A percentile compares a stretch with the other conserved stretches of the same genome.
Conservation (phyloP, 2,329 filamentous ascomycete genomes). For the Chaetomium strumarium region DNA sequence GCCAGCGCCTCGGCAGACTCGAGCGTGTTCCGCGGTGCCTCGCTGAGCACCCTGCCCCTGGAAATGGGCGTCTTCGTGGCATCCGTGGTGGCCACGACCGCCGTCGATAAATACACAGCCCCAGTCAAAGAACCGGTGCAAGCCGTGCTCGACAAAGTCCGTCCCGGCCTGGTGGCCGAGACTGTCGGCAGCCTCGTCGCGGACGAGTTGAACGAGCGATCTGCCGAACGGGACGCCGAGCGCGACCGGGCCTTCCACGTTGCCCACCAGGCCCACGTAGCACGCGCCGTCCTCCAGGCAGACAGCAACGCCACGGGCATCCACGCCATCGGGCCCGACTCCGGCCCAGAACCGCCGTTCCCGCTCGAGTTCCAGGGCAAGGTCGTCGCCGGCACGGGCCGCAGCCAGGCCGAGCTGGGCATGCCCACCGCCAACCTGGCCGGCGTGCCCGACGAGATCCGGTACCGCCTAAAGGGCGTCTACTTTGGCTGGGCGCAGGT, state of each 20-base stretch:
- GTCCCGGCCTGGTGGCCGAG: slow-evolving; percentile 33
- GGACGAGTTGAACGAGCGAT: slow-evolving; percentile 27
- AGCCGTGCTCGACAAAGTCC: slow-evolving; percentile 34
- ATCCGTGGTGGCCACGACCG: slow-evolving; percentile 42
- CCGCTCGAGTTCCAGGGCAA: slow-evolving; percentile 47
- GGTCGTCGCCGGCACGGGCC: slow-evolving; percentile 40
- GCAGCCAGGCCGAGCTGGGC: slow-evolving; percentile 35
- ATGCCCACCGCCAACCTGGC: slow-evolving; percentile 50
- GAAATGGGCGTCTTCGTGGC: slow-evolving; percentile 56
- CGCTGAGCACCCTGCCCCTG: slow-evolving; percentile 57
- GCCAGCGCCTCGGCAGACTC: slow-evolving; percentile 58
- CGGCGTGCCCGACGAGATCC: slow-evolving; percentile 46
- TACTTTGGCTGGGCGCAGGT: slow-evolving; percentile 60
- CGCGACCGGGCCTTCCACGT: slow-evolving; percentile 1
- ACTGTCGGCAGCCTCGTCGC: slow-evolving; percentile 39
- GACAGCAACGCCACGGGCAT: slow-evolving; percentile 2
- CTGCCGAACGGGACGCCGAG: slow-evolving; percentile 16
- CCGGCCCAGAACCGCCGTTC: slow-evolving; percentile 48
- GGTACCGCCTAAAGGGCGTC: slow-evolving; percentile 51
- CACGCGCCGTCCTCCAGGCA: slow-evolving; percentile 3
- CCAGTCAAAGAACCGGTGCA: slow-evolving; percentile 40
- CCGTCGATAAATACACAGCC: slow-evolving; percentile 39
- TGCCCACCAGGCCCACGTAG: slow-evolving; percentile 11
- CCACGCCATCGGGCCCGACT: slow-evolving; percentile 39
- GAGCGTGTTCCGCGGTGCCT: slow-evolving; percentile 58